Evolutionary conservation across 108 stramenopile genomes (phyloP).

Genomic region (Bacterosira constricta): DNA sequence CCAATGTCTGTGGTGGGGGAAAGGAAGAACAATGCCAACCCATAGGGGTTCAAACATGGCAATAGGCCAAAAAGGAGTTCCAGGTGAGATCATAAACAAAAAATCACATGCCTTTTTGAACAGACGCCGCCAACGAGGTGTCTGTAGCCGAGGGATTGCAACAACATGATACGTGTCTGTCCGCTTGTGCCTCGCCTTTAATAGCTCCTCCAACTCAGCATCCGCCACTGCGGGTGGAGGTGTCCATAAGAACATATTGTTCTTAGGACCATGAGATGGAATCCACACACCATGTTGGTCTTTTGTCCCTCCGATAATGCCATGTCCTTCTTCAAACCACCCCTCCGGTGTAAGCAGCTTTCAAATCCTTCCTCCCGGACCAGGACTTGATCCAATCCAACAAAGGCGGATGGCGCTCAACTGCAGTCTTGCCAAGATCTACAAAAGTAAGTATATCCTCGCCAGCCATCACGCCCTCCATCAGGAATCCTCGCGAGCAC

Average conservation of each 20-base stretch:
- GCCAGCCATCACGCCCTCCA: conserved; percentile 29
- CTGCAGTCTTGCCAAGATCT: conserved; percentile 1
- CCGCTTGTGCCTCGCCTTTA: conserved; percentile 39
- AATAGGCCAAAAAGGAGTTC: conserved; percentile 24
- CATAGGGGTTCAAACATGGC: conserved; percentile 41
- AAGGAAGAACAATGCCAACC: conserved; percentile 40
- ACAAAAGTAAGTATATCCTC: conserved; percentile 26
- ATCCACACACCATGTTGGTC: conserved; percentile 34
- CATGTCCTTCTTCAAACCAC: conserved; percentile 34
- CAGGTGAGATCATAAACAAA: conserved; percentile 5
- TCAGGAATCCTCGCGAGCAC: conserved; percentile 14
- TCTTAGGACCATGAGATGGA: not conserved
- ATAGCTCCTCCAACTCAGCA: conserved; percentile 33
- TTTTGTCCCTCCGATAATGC: conserved; percentile 10
- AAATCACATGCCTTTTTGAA: conserved; percentile 33
- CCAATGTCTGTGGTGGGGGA: conserved; percentile 36
- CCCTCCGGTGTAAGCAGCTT: conserved; percentile 18
- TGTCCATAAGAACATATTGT: conserved; percentile 12
- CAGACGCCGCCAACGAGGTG: conserved; percentile 24
- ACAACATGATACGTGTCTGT: conserved; percentile 29
- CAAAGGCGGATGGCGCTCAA: conserved; percentile 3
- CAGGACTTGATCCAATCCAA: conserved; percentile 19
- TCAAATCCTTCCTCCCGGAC: not conserved
- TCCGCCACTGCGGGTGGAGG: conserved; percentile 32
- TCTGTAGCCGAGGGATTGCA: conserved; percentile 8